A percentile compares a stretch with the other conserved stretches of the same genome.
phyloP scores from a whole-genome alignment of 2,329 filamentous ascomycete genomes.

The Diaporthe vaccinii region DNA sequence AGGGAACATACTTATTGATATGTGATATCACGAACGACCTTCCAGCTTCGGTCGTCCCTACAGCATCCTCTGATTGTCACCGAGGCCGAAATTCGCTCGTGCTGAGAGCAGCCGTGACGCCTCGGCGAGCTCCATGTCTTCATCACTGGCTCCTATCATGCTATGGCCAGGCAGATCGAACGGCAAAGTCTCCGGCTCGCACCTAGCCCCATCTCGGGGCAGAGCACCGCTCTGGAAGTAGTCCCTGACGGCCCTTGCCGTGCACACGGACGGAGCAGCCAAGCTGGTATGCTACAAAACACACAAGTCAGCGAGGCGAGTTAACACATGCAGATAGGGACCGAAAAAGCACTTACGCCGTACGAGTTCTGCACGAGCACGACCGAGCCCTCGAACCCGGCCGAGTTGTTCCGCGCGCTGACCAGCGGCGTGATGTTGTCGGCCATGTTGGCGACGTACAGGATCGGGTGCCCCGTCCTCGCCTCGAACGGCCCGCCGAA shows the following conservation, averaged over 20 bases:
- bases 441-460: constrained; percentile 58
- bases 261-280: constrained; percentile 60
- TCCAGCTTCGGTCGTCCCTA: background rate
- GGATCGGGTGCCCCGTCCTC: constrained; percentile 56
- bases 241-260: constrained; percentile 54
- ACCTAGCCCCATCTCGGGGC: constrained; percentile 60
- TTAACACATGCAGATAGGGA: background rate
- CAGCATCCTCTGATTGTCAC: background rate
- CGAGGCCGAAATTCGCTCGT: constrained; percentile 32
- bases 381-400: constrained; percentile 59
- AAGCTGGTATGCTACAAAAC: constrained; percentile 62
- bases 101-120: constrained; percentile 39
- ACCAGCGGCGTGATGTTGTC: constrained; percentile 62
- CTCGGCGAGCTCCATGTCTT: constrained; percentile 34
- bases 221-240: constrained; percentile 63
- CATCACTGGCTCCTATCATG: background rate
- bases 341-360: constrained; percentile 56
- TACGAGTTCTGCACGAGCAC: constrained; percentile 65
- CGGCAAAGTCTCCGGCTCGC: constrained; percentile 59
- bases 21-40: fast-evolving
- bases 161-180: constrained; percentile 51
- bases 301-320: constrained; percentile 22
- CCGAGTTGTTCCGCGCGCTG: constrained; percentile 58
- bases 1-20: background rate
- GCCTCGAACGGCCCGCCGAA: constrained; percentile 51